Percentiles rank a stretch among this genome's conserved stretches.
phyloP scores from a whole-genome alignment of 176 grass and related monocot species.

The Hsuehochloa calcarea region DNA sequence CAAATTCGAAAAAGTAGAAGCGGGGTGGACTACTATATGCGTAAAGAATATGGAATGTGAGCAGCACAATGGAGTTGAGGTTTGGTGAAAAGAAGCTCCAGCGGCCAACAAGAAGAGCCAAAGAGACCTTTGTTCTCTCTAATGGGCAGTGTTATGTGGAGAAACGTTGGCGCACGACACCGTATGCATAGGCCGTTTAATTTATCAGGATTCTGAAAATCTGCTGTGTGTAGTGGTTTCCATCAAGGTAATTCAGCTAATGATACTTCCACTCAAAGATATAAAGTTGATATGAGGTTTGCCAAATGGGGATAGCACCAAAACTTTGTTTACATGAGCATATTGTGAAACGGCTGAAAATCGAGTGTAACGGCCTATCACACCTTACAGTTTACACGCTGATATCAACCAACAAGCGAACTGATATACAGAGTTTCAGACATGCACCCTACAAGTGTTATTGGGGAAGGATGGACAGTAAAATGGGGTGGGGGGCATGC shows the following conservation, averaged over 20 bases:
- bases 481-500: no score
- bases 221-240: not conserved
- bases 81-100: conserved; percentile 3
- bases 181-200: not conserved
- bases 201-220: not conserved
- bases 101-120: not conserved
- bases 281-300: not conserved
- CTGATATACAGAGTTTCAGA: no score
- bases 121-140: not conserved
- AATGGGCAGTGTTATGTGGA: conserved; percentile 35
- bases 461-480: not conserved
- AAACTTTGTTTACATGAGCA: not conserved
- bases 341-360: not conserved
- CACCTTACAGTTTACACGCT: no score
- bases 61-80: not conserved
- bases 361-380: no score
- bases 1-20: no score
- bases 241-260: conserved; percentile 17
- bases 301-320: not conserved
- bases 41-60: not conserved
- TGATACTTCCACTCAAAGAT: not conserved
- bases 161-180: conserved; percentile 44
- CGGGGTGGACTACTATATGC: no score
- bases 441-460: no score
- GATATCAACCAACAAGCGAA: no score